Conservation (phyloP, 371 early-diverging fungal genomes). For the Funneliformis caledonium region DNA sequence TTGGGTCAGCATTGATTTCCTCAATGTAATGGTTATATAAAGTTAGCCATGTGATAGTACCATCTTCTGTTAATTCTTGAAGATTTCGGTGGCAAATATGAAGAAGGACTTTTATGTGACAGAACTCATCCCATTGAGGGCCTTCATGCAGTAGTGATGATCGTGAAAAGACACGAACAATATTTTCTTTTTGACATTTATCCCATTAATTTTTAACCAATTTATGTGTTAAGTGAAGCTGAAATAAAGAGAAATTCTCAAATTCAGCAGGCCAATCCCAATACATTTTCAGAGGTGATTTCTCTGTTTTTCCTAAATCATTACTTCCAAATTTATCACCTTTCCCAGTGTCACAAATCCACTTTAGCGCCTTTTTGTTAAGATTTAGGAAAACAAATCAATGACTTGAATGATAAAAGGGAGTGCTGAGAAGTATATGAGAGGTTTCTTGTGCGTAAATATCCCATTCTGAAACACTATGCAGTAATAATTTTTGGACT, state of each 20-base stretch:
- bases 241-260: not conserved
- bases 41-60: no score
- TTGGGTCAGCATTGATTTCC: no score
- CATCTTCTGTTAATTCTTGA: no score
- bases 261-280: not conserved
- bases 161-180: not conserved
- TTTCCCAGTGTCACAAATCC: not conserved
- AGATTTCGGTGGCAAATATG: no score
- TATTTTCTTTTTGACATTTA: not conserved
- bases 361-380: not conserved
- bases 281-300: not conserved
- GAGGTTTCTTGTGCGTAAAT: no score
- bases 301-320: not conserved
- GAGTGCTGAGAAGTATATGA: no score
- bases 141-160: not conserved
- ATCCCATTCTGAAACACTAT: no score
- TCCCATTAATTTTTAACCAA: not conserved
- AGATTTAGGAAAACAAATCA: not conserved
- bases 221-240: not conserved
- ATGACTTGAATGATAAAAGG: no score
- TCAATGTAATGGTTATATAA: no score
- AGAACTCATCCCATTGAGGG: not conserved
- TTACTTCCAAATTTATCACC: no score
- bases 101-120: not conserved
- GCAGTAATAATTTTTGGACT: no score